phyloP scores from a whole-genome alignment of 441 rosid genomes.

The Erysimum cheiri region DNA sequence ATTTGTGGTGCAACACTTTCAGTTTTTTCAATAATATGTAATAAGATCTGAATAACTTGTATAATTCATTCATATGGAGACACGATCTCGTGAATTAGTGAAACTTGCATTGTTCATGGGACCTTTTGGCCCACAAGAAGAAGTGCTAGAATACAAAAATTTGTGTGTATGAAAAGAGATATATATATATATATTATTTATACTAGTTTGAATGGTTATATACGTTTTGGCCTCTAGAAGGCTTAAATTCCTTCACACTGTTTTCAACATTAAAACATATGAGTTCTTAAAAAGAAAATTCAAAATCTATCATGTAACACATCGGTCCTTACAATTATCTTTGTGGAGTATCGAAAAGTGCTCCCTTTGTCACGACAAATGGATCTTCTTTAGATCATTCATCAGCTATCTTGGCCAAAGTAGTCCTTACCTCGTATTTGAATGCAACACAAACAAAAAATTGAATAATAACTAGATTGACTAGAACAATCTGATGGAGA shows the following conservation, averaged over 20 bases:
- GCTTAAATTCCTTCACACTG: neutral
- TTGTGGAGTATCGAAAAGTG: neutral
- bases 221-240: neutral
- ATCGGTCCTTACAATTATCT: neutral
- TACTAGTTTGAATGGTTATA: neutral
- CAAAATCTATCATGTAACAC: neutral
- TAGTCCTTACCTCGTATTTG: neutral
- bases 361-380: neutral
- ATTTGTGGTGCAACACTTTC: neutral
- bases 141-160: neutral
- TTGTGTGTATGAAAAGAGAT: neutral
- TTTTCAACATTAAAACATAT: neutral
- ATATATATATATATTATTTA: no score
- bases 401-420: neutral
- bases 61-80: slow-evolving; percentile 4
- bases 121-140: slow-evolving; percentile 9
- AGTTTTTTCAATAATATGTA: neutral
- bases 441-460: neutral
- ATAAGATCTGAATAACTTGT: neutral
- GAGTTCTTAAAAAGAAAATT: neutral
- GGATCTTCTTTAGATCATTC: neutral
- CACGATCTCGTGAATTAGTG: neutral
- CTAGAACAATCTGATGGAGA: neutral
- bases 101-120: slow-evolving; percentile 7
- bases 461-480: no score